These are phyloP conservation scores for Pestalotiopsis sp. DNA, from an alignment of 2,329 filamentous ascomycete genomes.

Conservation along the genomic window DNA sequence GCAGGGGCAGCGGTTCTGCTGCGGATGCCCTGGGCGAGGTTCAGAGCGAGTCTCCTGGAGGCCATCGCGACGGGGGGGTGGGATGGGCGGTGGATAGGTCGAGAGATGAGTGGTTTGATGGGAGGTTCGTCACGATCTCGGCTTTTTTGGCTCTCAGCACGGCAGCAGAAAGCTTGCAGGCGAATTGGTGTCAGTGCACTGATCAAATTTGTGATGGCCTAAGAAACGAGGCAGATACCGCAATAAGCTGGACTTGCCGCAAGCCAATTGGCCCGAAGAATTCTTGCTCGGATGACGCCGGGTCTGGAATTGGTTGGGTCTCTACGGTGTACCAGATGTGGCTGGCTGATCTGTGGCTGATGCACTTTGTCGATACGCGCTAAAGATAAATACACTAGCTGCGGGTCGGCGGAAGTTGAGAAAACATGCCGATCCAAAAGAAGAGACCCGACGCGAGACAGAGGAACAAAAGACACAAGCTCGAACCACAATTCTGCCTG, in stretches of 20 bases:
- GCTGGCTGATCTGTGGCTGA: neutral
- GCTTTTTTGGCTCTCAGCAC: slow-evolving; percentile 13
- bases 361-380: neutral
- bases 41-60: slow-evolving; percentile 95
- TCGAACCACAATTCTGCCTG: slow-evolving; percentile 9
- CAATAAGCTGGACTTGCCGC: slow-evolving; percentile 12
- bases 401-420: neutral
- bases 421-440: neutral
- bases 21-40: slow-evolving; percentile 88
- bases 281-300: slow-evolving; percentile 5
- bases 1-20: slow-evolving; percentile 82
- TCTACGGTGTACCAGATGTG: too few species aligned
- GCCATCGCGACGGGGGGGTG: slow-evolving; percentile 65
- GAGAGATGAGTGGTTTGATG: slow-evolving; percentile 59
- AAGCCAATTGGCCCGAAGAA: slow-evolving; percentile 10
- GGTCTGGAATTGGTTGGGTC: neutral
- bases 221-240: slow-evolving; percentile 15
- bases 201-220: slow-evolving; percentile 22
- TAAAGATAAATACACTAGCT: neutral
- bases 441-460: neutral
- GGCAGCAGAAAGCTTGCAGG: slow-evolving; percentile 5
- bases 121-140: slow-evolving; percentile 26
- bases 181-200: slow-evolving; percentile 6
- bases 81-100: slow-evolving; percentile 45
- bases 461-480: neutral